A percentile compares a stretch with the other conserved stretches of the same genome.
These are phyloP conservation scores for Actinomortierella wolfii DNA, from an alignment of 371 early-diverging fungal species.

Conservation along the genomic window DNA sequence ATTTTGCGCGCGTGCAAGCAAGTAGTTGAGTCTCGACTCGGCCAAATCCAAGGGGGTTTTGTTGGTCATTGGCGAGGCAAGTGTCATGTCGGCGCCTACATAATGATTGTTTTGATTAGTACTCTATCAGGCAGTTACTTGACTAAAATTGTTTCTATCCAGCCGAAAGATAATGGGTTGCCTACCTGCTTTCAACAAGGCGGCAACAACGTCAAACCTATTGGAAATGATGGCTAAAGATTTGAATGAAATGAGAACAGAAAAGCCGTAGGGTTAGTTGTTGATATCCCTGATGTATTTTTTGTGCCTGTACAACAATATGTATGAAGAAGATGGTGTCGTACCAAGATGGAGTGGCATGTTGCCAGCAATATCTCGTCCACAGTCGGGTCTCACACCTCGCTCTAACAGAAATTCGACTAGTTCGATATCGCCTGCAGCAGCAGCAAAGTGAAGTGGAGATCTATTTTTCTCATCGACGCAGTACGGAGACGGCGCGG, in stretches of 20 bases:
- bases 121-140: no score
- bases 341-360: slow-evolving; percentile 44
- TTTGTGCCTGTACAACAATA: no score
- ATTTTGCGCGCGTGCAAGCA: slow-evolving; percentile 32
- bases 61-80: slow-evolving; percentile 44
- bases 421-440: slow-evolving; percentile 38
- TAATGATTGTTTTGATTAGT: background rate
- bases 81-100: slow-evolving; percentile 39
- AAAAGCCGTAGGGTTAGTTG: no score
- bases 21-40: slow-evolving; percentile 34
- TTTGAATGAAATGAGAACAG: no score
- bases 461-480: slow-evolving; percentile 45
- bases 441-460: slow-evolving; percentile 43
- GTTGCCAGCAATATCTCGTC: slow-evolving; percentile 43
- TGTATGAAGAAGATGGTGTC: background rate
- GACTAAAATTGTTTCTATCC: no score
- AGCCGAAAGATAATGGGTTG: no score
- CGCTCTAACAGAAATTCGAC: slow-evolving; percentile 41
- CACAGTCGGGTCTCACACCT: slow-evolving; percentile 43
- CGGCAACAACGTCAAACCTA: slow-evolving; percentile 40
- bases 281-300: no score
- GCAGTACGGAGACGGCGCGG: slow-evolving; percentile 40
- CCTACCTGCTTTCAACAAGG: slow-evolving; percentile 40
- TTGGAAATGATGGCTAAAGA: slow-evolving; percentile 44
- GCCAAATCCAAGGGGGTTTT: slow-evolving; percentile 42